Base-by-base conservation (phyloP, 176 grass and related monocot genomes). In the Themeda triandra region DNA sequence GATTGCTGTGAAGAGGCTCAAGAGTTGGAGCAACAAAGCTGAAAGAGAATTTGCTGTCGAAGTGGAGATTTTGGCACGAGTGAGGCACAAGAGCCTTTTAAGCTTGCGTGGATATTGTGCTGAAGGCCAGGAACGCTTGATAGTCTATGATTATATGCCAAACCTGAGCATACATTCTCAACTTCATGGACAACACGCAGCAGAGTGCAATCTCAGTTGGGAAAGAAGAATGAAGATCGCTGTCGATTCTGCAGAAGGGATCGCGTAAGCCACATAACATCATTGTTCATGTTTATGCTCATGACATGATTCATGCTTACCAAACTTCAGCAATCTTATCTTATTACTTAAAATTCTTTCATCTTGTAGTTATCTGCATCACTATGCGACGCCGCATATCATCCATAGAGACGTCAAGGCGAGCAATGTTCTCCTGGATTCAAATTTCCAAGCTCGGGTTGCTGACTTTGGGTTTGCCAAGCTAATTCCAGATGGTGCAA, bases 1-100 rank as follows among this genome's bases (percentile, higher is more conserved):
- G 95, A 92, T 97, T 86, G 95, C 95, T 0, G 95, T 94, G 41
- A 97, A 97, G 79, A 92, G 95, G 84, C 88, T 97, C 49, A 97
- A 91, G 83, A 90, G 91, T 66, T 97, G 95, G 95, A 97, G 95
- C 82, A 94, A 92, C 90, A 97, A 86, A 76, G 95, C 95, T 36
- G 95, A 97, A 88, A 88, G 63, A 41, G 92, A 97, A 80, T 97
- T 97, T 84, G 76, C 90, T 11, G 75, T 90, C 0, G 94, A 97
- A 85, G 85, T 97, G 12, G 83, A 92, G 89, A 84, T 97, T 66
- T 86, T 97, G 64, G 94, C 89, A 66, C 82, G 81, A 84, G 89
- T 97, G 42, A 82, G 92, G 39, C 92, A 97, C 76, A 94, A 89
- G 71, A 97, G 89, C 66, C 86, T 97, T 33, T 82, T 97, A 69